phyloP scores from a whole-genome alignment of 2,329 filamentous ascomycete genomes.

The Clonostachys byssicola region DNA sequence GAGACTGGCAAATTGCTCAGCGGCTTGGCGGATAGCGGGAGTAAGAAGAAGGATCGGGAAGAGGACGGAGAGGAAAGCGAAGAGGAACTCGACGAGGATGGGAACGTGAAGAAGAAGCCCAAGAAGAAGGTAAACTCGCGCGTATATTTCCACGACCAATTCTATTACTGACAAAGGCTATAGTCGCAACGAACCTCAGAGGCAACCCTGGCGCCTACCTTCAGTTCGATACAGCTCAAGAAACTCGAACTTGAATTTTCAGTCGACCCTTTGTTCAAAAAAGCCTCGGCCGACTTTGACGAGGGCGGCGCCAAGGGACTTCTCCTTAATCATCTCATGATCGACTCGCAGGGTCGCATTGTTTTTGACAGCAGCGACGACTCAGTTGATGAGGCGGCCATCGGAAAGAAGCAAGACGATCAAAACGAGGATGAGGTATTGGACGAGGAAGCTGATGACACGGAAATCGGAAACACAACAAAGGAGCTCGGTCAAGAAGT shows the following conservation, averaged over 20 bases:
- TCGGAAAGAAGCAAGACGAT: constrained; percentile 27
- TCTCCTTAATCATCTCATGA: constrained; percentile 92
- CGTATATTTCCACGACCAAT: neutral
- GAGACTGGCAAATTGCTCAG: constrained; percentile 94
- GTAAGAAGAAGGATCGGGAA: constrained; percentile 71
- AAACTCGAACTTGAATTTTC: constrained; percentile 97
- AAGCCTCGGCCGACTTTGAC: constrained; percentile 96
- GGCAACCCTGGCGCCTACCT: constrained; percentile 86
- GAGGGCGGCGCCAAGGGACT: constrained; percentile 96
- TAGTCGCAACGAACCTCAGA: constrained; percentile 76
- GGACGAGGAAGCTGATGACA: neutral
- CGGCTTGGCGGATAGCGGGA: constrained; percentile 84
- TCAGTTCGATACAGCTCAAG: constrained; percentile 85
- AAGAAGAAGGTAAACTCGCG: constrained; percentile 65
- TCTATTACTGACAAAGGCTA: neutral
- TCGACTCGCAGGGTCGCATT: constrained; percentile 86
- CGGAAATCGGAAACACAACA: constrained; percentile 4
- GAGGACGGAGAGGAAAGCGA: constrained; percentile 61
- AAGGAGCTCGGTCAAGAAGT: constrained; percentile 6
- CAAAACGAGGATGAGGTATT: constrained; percentile 24
- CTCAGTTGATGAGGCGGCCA: constrained; percentile 42
- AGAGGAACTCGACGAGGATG: constrained; percentile 59
- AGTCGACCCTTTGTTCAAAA: constrained; percentile 98
- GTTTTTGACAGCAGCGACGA: constrained; percentile 99
- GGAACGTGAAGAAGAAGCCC: constrained; percentile 55